A percentile compares a stretch with the other conserved stretches of the same genome.
These are phyloP conservation scores for Anthracocystis setariae DNA, from an alignment of 1,284 basidiomycete genomes.

Conservation along the genomic window DNA sequence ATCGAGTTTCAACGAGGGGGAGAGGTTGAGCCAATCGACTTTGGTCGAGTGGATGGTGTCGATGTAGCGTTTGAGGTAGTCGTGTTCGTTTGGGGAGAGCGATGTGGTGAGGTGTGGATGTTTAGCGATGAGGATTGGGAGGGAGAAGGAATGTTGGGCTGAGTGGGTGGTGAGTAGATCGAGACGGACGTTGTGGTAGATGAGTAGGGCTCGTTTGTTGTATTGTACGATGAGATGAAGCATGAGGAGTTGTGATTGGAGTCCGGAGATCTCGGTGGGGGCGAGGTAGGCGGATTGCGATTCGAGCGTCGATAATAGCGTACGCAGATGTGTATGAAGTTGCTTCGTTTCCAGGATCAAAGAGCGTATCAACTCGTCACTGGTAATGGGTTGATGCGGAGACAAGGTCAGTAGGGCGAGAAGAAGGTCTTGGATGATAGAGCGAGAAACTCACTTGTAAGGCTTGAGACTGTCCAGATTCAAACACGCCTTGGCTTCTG, in stretches of 20 bases:
- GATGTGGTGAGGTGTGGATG: conserved; percentile 3
- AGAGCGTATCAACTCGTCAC: conserved; percentile 81
- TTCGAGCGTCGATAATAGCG: conserved; percentile 70
- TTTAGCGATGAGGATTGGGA: conserved; percentile 16
- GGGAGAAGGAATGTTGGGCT: conserved; percentile 1
- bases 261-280: conserved; percentile 67
- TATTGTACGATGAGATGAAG: conserved; percentile 86
- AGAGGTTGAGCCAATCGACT: conserved; percentile 18
- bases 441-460: conserved; percentile 81
- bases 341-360: conserved; percentile 91
- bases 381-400: conserved; percentile 6
- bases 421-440: too few species aligned
- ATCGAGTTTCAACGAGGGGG: conserved; percentile 15
- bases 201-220: conserved; percentile 91
- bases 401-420: neutral
- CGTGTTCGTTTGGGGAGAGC: conserved; percentile 15
- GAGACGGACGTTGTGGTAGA: conserved; percentile 86
- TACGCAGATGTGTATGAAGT: conserved; percentile 72
- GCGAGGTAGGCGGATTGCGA: conserved; percentile 35
- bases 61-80: conserved; percentile 20
- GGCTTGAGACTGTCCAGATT: conserved; percentile 85
- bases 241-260: conserved; percentile 80
- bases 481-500: conserved; percentile 83
- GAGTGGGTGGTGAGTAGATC: conserved; percentile 69
- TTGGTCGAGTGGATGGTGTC: conserved; percentile 21